A percentile compares a stretch with the other conserved stretches of the same genome.
Evolutionary conservation across 768 basidiomycete genomes (phyloP).

Genomic region (Agaricus subrufescens): DNA sequence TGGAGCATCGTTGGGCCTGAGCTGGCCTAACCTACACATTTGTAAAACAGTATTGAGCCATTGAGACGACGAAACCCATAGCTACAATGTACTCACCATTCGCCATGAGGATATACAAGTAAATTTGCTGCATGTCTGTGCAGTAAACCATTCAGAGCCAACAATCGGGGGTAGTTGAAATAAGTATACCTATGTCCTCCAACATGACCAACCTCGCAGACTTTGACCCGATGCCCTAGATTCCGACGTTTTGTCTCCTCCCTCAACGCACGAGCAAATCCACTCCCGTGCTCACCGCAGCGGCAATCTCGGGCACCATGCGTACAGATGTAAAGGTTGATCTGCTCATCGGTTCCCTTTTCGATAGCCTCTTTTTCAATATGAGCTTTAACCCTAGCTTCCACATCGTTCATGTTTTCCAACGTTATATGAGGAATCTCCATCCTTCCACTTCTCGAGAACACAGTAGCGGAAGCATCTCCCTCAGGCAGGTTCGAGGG

Average conservation of each 20-base stretch:
- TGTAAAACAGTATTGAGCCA: background rate
- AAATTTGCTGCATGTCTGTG: conserved; percentile 65
- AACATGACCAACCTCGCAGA: conserved; percentile 73
- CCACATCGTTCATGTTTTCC: conserved; percentile 48
- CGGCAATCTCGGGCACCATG: conserved; percentile 78
- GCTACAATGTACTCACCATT: conserved; percentile 47
- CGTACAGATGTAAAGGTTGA: conserved; percentile 69
- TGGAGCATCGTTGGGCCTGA: conserved; percentile 55
- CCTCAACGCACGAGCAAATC: conserved; percentile 48
- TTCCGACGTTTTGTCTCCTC: conserved; percentile 44
- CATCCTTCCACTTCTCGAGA: conserved; percentile 45
- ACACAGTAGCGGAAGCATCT: conserved; percentile 40
- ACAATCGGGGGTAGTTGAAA: background rate
- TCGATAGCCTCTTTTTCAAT: conserved; percentile 11
- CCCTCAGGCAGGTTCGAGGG: background rate
- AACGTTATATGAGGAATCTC: conserved; percentile 45
- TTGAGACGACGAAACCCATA: background rate
- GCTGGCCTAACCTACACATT: conserved; percentile 52
- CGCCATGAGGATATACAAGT: conserved; percentile 64
- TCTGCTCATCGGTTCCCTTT: conserved; percentile 17
- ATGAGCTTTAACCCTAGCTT: conserved; percentile 28
- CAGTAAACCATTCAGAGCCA: background rate
- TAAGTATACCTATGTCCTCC: conserved; percentile 75
- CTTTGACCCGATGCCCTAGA: conserved; percentile 28
- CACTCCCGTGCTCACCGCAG: conserved; percentile 63